A percentile compares a stretch with the other conserved stretches of the same genome.
phyloP scores from a whole-genome alignment of 2,329 filamentous ascomycete species.

The Aspergillus fijiensis region DNA sequence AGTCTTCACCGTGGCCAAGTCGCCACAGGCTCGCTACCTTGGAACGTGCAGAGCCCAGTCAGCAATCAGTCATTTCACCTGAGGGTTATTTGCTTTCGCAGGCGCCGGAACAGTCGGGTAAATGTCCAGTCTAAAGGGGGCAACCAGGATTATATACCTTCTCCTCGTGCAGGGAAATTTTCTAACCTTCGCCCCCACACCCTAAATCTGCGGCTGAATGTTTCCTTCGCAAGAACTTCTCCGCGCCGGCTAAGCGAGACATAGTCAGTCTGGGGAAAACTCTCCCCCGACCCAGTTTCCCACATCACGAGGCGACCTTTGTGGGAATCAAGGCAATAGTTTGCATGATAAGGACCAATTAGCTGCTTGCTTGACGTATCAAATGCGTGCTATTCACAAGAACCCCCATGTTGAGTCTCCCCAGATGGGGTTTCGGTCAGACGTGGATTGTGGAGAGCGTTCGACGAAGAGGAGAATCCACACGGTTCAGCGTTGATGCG shows the following conservation, averaged over 20 bases:
- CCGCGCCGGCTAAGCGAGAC: slow-evolving; percentile 13
- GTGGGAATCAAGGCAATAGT: slow-evolving; percentile 16
- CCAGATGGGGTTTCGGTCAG: slow-evolving; percentile 27
- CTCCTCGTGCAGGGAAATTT: neutral
- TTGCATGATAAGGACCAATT: neutral
- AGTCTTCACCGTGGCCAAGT: slow-evolving; percentile 7
- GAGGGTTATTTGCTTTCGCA: neutral
- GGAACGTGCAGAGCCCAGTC: neutral
- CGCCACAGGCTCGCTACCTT: neutral
- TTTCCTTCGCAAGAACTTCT: slow-evolving; percentile 18
- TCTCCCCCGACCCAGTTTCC: slow-evolving; percentile 28
- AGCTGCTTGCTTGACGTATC: slow-evolving; percentile 14
- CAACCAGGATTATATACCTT: neutral
- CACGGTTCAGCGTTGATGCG: slow-evolving; percentile 8
- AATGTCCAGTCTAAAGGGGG: neutral
- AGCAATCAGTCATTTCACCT: slow-evolving; percentile 9
- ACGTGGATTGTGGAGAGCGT: slow-evolving; percentile 28
- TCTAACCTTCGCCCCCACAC: neutral
- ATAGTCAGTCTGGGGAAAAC: slow-evolving; percentile 29
- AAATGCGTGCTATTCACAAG: slow-evolving; percentile 16
- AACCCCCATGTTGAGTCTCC: slow-evolving; percentile 28
- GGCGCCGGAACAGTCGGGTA: slow-evolving; percentile 1
- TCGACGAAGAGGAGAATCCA: slow-evolving; percentile 21
- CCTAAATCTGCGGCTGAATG: slow-evolving; percentile 26
- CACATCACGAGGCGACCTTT: slow-evolving; percentile 16